Evolutionary conservation across 1,139 yeast species (phyloP), one percentile per base, ranked within the genome.

Genomic region (Eremothecium gossypii): DNA sequence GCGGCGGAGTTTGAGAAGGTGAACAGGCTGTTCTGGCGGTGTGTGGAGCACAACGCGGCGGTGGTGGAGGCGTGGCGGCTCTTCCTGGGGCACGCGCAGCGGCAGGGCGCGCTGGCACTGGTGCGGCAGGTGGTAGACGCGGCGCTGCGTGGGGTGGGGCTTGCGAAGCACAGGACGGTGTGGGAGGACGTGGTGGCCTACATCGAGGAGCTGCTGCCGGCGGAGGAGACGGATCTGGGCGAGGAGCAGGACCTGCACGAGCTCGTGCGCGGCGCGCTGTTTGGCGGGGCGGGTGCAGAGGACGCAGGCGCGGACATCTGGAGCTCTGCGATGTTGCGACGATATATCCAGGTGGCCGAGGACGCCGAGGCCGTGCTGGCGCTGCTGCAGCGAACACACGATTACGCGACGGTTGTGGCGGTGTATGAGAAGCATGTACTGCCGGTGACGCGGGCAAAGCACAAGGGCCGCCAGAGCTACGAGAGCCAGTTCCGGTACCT

Each of bases 11-110:
- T 60, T 44, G 47, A 41, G 3, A 49, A 58, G 20, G 67, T 75
- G 10, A 69, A 68, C 41, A 45, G 50, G 8, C 62, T 73, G 14
- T 83, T 77, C 55, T 73, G 71, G 33, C 55, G 68, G 26, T 70
- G 79, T 12, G 53, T 82, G 44, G 54, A 59, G n/a, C 47, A 67
- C 30, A 61, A 76, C 43, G 55, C 58, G 45, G 66, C 68, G 47
- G 70, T 71, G 64, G 74, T 76, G 1, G 59, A 68, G 12, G 51
- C 83, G 5, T 83, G 93, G 89, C 47, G 61, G 2, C 67, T 67
- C 45, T 82, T 76, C 54, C 58, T 83, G 39, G 54, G 59, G 13
- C 77, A 74, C 51, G 57, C 80, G 14, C 45, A 67, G 14, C 44
- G 52, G 36, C 60, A 69, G 47, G 41, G 53, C 30, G 68, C 72